Evolutionary conservation across 768 basidiomycete species (phyloP).

Genomic region (Mycena leptocephala): DNA sequence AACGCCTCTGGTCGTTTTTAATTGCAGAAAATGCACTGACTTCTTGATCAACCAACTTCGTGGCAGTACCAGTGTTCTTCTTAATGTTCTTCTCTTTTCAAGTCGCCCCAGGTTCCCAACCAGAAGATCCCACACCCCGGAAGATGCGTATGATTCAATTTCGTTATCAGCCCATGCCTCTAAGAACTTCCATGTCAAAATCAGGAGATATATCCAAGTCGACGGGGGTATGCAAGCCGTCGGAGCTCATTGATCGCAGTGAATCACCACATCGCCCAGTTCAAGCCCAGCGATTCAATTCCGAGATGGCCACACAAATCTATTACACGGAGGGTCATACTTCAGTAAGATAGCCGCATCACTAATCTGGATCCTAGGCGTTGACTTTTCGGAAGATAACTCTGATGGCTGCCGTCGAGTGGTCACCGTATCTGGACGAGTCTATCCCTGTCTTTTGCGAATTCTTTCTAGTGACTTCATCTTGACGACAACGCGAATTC

Average conservation of each 20-base stretch:
- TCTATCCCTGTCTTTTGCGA: not conserved
- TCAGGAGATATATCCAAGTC: not conserved
- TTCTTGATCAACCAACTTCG: not conserved
- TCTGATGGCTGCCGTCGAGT: not conserved
- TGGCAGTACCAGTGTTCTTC: no score
- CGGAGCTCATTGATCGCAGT: not conserved
- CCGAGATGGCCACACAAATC: not conserved
- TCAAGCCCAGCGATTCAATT: not conserved
- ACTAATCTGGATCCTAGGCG: not conserved
- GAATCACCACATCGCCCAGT: not conserved
- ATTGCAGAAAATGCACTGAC: not conserved
- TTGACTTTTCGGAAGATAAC: not conserved
- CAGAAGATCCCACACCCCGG: not conserved
- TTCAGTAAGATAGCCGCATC: not conserved
- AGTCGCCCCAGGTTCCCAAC: not conserved
- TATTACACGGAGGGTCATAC: not conserved
- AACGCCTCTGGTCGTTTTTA: not conserved
- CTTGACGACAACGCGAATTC: not conserved
- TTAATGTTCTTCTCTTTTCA: not conserved
- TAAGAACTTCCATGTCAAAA: not conserved
- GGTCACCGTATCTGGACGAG: not conserved
- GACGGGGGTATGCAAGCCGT: not conserved
- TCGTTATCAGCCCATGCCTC: not conserved
- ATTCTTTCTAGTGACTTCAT: not conserved
- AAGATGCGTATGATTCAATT: not conserved